These are phyloP conservation scores for Pulveroboletus sp. DNA, from an alignment of 768 basidiomycete genomes.

Conservation along the genomic window DNA sequence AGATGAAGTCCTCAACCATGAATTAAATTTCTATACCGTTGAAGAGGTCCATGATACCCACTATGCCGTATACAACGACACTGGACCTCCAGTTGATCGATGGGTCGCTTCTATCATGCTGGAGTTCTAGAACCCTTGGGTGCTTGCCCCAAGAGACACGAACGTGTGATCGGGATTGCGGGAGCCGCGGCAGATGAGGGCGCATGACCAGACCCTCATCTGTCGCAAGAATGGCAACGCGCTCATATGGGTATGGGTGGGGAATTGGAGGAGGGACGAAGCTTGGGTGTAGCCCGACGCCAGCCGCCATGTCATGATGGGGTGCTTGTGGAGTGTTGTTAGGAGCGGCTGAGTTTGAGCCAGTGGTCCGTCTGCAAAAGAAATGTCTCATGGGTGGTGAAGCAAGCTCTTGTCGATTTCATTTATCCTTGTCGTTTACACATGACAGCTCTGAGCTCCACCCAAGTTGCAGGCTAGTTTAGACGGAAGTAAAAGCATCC, in stretches of 20 bases:
- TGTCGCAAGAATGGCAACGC: slow-evolving; percentile 59
- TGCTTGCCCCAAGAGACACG: slow-evolving; percentile 60
- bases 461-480: too few relatives aligned
- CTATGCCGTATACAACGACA: slow-evolving; percentile 68
- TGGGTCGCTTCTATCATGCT: slow-evolving; percentile 30
- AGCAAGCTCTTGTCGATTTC: background rate
- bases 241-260: slow-evolving; percentile 71
- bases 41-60: slow-evolving; percentile 70
- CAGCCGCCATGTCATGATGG: slow-evolving; percentile 8
- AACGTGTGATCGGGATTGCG: slow-evolving; percentile 36
- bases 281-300: slow-evolving; percentile 50
- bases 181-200: slow-evolving; percentile 42
- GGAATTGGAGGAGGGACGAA: slow-evolving; percentile 62
- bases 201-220: slow-evolving; percentile 63
- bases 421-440: background rate
- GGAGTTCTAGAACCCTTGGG: slow-evolving; percentile 50
- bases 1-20: slow-evolving; percentile 4
- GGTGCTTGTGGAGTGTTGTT: background rate
- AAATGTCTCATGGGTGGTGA: slow-evolving; percentile 30
- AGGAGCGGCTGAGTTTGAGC: slow-evolving; percentile 1
- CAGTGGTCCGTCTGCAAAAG: slow-evolving; percentile 22
- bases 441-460: background rate
- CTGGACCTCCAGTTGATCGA: slow-evolving; percentile 50
- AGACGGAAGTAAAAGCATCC: slow-evolving; percentile 2
- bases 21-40: slow-evolving; percentile 43